phyloP scores from a whole-genome alignment of 345 rosid genomes.

The Salix purpurea region DNA sequence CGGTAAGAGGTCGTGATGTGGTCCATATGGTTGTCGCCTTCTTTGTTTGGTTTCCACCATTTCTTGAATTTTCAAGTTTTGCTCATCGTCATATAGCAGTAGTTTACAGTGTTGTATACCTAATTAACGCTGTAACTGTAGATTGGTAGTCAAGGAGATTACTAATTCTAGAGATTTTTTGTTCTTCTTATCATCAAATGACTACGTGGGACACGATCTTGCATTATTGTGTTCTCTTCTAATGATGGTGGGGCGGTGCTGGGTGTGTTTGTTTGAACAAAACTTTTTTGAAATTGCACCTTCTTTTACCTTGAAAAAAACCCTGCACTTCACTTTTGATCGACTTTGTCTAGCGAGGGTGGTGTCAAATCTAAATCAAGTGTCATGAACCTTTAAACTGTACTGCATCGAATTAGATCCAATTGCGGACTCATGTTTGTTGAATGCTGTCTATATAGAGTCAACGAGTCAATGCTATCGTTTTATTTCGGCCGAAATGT shows the following conservation, averaged over 20 bases:
- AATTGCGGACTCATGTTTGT: neutral
- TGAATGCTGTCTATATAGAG: neutral
- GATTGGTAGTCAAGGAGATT: slow-evolving; percentile 7
- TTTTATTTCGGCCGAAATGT: rapidly evolving
- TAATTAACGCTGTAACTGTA: slow-evolving; percentile 1
- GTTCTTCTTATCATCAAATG: neutral
- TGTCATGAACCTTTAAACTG: neutral
- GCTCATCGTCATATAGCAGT: neutral
- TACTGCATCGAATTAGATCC: neutral
- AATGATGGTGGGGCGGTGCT: slow-evolving; percentile 33
- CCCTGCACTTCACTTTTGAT: slow-evolving; percentile 4
- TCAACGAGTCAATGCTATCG: neutral
- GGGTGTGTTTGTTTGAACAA: slow-evolving; percentile 17
- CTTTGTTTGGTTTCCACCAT: neutral
- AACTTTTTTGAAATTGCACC: slow-evolving; percentile 10
- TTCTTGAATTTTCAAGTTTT: neutral
- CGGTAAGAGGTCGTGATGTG: neutral
- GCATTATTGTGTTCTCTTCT: slow-evolving; percentile 30
- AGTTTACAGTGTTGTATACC: neutral
- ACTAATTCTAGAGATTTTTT: neutral
- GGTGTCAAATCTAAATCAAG: neutral
- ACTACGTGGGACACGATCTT: slow-evolving; percentile 3
- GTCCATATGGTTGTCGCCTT: neutral
- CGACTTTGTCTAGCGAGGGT: neutral
- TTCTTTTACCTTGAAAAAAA: slow-evolving; percentile 14